These are phyloP conservation scores for Geotrichum bryndzae DNA, from an alignment of 1,139 yeast genomes.

Conservation along the genomic window DNA sequence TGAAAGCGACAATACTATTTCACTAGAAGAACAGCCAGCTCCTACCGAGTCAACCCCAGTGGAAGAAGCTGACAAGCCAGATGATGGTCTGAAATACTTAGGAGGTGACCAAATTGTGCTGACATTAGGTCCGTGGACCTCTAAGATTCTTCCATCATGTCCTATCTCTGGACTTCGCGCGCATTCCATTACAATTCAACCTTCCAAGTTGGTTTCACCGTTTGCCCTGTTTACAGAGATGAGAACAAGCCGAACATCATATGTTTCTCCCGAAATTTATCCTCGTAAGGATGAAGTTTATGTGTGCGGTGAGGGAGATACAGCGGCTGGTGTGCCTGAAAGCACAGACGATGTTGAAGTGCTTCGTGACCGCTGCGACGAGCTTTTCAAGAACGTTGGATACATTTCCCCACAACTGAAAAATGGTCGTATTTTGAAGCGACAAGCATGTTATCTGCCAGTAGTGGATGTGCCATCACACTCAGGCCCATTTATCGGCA, in stretches of 20 bases:
- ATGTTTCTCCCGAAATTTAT: slow-evolving; percentile 84
- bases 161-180: slow-evolving; percentile 92
- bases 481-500: slow-evolving; percentile 91
- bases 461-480: slow-evolving; percentile 88
- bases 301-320: slow-evolving; percentile 96
- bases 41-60: background rate
- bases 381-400: slow-evolving; percentile 74
- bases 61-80: background rate
- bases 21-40: background rate
- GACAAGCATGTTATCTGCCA: slow-evolving; percentile 95
- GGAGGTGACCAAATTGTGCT: slow-evolving; percentile 70
- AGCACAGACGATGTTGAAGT: slow-evolving; percentile 92
- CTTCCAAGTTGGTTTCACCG: slow-evolving; percentile 68
- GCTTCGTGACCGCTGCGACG: slow-evolving; percentile 81
- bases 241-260: slow-evolving; percentile 56
- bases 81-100: slow-evolving; percentile 28
- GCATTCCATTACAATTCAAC: slow-evolving; percentile 87
- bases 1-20: background rate
- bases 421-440: slow-evolving; percentile 68
- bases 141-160: slow-evolving; percentile 80
- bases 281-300: slow-evolving; percentile 95
- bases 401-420: slow-evolving; percentile 66
- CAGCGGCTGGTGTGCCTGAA: slow-evolving; percentile 85
- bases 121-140: slow-evolving; percentile 95
- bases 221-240: slow-evolving; percentile 92